These are phyloP conservation scores for Coemansia sp. DNA, from an alignment of 192 early-diverging fungal genomes.

Conservation along the genomic window DNA sequence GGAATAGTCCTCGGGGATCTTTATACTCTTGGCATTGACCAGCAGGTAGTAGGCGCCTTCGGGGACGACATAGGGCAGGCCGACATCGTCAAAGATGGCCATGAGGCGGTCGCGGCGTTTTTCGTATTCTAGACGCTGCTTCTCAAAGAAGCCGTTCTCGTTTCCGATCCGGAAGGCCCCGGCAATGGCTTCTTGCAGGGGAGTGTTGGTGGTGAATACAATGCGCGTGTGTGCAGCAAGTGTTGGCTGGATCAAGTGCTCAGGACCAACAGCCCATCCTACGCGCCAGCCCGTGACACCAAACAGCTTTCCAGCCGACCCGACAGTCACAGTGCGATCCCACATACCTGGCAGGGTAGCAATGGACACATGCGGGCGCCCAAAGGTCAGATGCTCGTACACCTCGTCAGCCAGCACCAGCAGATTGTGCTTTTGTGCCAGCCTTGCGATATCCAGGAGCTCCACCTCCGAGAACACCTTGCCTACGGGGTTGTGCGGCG, in stretches of 20 bases:
- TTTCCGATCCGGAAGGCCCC: constrained; percentile 64
- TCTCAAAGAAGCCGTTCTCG: constrained; percentile 60
- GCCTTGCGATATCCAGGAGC: constrained; percentile 64
- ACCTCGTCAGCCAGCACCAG: constrained; percentile 92
- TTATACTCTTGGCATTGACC: constrained; percentile 70
- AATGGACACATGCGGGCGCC: constrained; percentile 65
- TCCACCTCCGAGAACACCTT: constrained; percentile 80
- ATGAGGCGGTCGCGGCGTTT: constrained; percentile 71
- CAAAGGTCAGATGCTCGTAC: constrained; percentile 89
- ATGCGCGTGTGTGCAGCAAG: constrained; percentile 88
- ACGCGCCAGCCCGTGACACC: constrained; percentile 97
- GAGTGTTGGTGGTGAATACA: constrained; percentile 85
- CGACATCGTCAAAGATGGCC: constrained; percentile 59
- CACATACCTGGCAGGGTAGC: constrained; percentile 84
- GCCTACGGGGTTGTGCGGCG: constrained; percentile 92
- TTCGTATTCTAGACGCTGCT: constrained; percentile 66
- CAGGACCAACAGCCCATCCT: constrained; percentile 85
- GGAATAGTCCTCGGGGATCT: constrained; percentile 58
- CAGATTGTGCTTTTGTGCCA: constrained; percentile 80
- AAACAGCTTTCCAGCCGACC: constrained; percentile 90
- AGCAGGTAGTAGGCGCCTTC: constrained; percentile 94
- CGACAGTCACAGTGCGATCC: constrained; percentile 91
- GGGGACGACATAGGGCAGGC: constrained; percentile 77
- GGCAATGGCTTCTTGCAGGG: constrained; percentile 84
- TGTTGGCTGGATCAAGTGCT: constrained; percentile 63